Base-by-base conservation (phyloP, 2,329 filamentous ascomycete genomes). In the Aspergillus flavus region DNA sequence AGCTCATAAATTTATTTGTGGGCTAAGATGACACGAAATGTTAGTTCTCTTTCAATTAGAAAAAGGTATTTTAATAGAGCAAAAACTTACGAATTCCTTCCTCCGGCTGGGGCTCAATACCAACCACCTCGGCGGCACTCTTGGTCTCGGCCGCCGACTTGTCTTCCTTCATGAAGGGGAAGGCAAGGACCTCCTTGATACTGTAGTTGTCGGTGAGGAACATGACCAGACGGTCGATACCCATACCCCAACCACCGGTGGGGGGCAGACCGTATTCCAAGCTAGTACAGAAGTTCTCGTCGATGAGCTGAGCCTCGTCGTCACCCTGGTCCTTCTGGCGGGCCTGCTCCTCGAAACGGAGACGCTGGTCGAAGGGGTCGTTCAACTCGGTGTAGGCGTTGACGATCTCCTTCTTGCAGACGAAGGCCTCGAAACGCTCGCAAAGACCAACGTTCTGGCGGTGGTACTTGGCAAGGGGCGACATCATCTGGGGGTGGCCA, bases 351-450 rank as follows among this genome's bases (percentile, higher is more conserved):
- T 97, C 93, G 78, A 94, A 94, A 34, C 93, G 89, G 67, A 94
- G 82, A 66, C 95, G 88, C 84, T 99, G 95, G 80, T 97, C 94
- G 73, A 96, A 94, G 61, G 94, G 93, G 74, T 97, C 92, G 85
- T 96, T 96, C 86, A 99, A 89, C 87, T 99, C 95, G 45, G 94
- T 98, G 82, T 97, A 96, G 6, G 94, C 94, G 76, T 99, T 98
- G 74, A 90, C 91, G 70, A 98, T 97, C 78, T 98, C 94, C 87
- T 95, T 96, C 86, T 93, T 96, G 85, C 91, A 93, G 53, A 97
- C 95, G 71, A 99, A 99, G 12, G 92, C 94, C 82, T 99, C 95
- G 79, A 98, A 98, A 61, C 95, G 91, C 84, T 99, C 95, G 78
- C 93, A 97, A 39, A 99, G 87, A 73, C 94, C 95, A 59, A 90